Percentiles rank a stretch among this genome's conserved stretches.
These are phyloP conservation scores for Thelonectria blattea DNA, from an alignment of 2,329 filamentous ascomycete genomes.

Conservation along the genomic window DNA sequence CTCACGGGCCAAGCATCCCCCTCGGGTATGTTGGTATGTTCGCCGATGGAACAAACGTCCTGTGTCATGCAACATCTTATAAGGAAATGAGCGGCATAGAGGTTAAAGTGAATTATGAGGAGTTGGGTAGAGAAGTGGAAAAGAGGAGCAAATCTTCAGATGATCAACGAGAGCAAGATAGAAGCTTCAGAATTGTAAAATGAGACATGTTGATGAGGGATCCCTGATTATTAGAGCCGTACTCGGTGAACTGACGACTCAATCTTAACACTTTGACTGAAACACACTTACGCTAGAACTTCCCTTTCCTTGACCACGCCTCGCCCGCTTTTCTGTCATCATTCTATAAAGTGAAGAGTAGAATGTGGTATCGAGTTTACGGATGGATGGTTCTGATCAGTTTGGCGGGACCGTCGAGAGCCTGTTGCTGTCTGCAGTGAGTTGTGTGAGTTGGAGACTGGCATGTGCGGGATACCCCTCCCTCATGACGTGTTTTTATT, in stretches of 20 bases:
- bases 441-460: conserved; percentile 11
- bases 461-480: conserved; percentile 4
- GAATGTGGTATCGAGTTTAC: background rate
- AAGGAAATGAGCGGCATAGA: conserved; percentile 7
- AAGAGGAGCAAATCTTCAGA: conserved; percentile 31
- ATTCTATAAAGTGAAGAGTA: background rate
- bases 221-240: background rate
- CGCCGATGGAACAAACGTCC: background rate
- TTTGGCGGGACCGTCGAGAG: background rate
- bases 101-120: conserved; percentile 16
- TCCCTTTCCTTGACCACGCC: background rate
- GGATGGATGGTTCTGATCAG: background rate
- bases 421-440: conserved; percentile 17
- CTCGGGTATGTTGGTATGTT: background rate
- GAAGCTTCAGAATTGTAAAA: conserved; percentile 21
- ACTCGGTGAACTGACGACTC: too few species aligned
- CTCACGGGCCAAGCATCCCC: too few species aligned
- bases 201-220: conserved; percentile 6
- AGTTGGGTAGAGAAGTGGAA: conserved; percentile 27
- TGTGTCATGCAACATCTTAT: conserved; percentile 17
- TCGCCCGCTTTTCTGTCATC: too few species aligned
- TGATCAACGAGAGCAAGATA: conserved; percentile 31
- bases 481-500: conserved; percentile 21
- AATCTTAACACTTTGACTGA: too few species aligned
- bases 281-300: too few species aligned